Percentiles rank a stretch among this genome's conserved stretches.
These are phyloP conservation scores for Galeopsis tetrahit DNA, from an alignment of 257 asterid species.

Conservation along the genomic window DNA sequence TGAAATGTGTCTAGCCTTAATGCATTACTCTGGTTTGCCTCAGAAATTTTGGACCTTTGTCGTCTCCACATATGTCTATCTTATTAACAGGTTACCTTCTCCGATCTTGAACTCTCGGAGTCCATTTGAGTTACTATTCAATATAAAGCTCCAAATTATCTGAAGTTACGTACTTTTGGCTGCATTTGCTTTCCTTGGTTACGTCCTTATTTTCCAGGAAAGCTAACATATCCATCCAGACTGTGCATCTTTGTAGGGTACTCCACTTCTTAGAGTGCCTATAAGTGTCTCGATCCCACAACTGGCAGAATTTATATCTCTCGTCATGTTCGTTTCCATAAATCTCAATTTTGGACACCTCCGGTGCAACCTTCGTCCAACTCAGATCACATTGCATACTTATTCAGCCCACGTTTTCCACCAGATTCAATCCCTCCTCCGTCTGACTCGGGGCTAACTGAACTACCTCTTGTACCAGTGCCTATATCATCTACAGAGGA, in stretches of 20 bases:
- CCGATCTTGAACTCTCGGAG: too few species aligned
- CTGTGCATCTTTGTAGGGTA: not conserved
- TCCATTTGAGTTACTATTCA: too few species aligned
- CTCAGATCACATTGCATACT: too few species aligned
- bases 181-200: not conserved
- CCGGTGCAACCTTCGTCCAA: too few species aligned
- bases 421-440: too few species aligned
- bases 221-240: not conserved
- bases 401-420: too few species aligned
- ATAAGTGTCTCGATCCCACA: not conserved
- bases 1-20: not conserved
- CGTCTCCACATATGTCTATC: not conserved
- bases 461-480: too few species aligned
- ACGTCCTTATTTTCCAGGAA: not conserved
- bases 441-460: too few species aligned
- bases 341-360: not conserved
- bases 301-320: not conserved
- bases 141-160: not conserved
- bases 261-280: not conserved
- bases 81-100: not conserved
- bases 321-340: not conserved
- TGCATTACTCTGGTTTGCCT: not conserved
- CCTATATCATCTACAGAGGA: too few species aligned
- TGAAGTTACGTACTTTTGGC: not conserved
- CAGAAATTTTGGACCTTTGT: not conserved